These are phyloP conservation scores for Stachybotrys chartarum DNA, from an alignment of 2,329 filamentous ascomycete species.

Conservation along the genomic window DNA sequence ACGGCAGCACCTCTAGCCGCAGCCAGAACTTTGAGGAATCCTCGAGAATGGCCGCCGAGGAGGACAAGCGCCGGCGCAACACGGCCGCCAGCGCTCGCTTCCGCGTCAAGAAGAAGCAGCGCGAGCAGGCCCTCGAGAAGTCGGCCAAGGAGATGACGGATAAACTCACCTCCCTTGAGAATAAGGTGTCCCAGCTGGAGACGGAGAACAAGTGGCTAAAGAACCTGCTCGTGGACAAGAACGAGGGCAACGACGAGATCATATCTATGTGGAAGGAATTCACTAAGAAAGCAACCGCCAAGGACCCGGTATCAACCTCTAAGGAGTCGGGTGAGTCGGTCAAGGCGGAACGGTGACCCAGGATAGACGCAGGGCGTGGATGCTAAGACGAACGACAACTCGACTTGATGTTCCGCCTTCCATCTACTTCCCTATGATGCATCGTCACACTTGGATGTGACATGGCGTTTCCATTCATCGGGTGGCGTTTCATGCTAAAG, in stretches of 20 bases:
- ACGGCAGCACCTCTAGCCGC: conserved; percentile 30
- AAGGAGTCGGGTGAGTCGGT: conserved; percentile 2
- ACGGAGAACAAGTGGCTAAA: conserved; percentile 79
- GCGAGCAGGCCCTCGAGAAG: conserved; percentile 77
- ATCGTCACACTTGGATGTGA: background rate
- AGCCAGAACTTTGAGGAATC: conserved; percentile 60
- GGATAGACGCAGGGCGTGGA: background rate
- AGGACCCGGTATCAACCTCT: background rate
- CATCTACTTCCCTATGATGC: background rate
- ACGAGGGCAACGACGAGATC: conserved; percentile 52
- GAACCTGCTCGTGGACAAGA: conserved; percentile 76
- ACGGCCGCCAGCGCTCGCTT: conserved; percentile 84
- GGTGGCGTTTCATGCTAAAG: background rate
- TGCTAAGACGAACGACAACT: background rate
- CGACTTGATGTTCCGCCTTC: background rate
- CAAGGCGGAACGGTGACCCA: conserved; percentile 14
- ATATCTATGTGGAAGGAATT: conserved; percentile 45
- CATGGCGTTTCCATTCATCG: background rate
- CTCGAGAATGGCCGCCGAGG: conserved; percentile 69
- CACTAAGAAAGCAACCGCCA: conserved; percentile 23
- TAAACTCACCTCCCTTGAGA: conserved; percentile 67
- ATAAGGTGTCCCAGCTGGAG: conserved; percentile 68
- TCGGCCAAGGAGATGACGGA: conserved; percentile 78
- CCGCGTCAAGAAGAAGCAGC: conserved; percentile 93
- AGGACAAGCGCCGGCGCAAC: conserved; percentile 85